Conservation (phyloP, 129 eudicot genomes). For the Saussurea involucrata region DNA sequence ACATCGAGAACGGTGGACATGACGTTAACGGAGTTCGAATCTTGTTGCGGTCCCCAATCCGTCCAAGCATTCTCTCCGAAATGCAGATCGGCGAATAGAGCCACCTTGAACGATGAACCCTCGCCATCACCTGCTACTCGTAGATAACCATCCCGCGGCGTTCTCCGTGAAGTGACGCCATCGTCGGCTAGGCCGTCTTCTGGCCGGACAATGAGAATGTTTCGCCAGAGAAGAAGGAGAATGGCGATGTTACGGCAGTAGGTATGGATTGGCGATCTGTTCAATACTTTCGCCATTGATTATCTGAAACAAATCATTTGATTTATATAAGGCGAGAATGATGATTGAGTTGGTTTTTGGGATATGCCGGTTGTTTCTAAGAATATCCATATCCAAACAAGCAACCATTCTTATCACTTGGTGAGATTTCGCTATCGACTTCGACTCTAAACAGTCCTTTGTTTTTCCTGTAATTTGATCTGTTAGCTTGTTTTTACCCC, state of each 20-base stretch:
- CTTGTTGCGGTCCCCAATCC: slow-evolving; percentile 86
- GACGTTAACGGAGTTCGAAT: slow-evolving; percentile 52
- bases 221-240: neutral
- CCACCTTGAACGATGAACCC: slow-evolving; percentile 67
- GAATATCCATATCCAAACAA: slow-evolving; percentile 31
- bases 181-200: slow-evolving; percentile 1
- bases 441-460: neutral
- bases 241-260: slow-evolving; percentile 9
- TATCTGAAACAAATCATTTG: slow-evolving; percentile 2
- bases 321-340: neutral
- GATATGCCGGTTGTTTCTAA: slow-evolving; percentile 11
- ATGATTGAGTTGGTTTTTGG: slow-evolving; percentile 7
- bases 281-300: slow-evolving; percentile 14
- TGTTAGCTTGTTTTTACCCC: neutral
- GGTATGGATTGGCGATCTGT: neutral
- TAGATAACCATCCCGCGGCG: slow-evolving; percentile 26
- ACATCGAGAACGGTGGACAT: slow-evolving; percentile 76
- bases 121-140: slow-evolving; percentile 24
- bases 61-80: slow-evolving; percentile 85
- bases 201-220: slow-evolving; percentile 11
- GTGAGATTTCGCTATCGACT: slow-evolving; percentile 18
- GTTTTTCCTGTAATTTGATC: neutral
- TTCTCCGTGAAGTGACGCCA: slow-evolving; percentile 10
- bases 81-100: slow-evolving; percentile 86
- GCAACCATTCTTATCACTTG: neutral